A percentile compares a stretch with the other conserved stretches of the same genome.
phyloP scores from a whole-genome alignment of 352 stramenopile species.

The Pelagophyceae sp. region DNA sequence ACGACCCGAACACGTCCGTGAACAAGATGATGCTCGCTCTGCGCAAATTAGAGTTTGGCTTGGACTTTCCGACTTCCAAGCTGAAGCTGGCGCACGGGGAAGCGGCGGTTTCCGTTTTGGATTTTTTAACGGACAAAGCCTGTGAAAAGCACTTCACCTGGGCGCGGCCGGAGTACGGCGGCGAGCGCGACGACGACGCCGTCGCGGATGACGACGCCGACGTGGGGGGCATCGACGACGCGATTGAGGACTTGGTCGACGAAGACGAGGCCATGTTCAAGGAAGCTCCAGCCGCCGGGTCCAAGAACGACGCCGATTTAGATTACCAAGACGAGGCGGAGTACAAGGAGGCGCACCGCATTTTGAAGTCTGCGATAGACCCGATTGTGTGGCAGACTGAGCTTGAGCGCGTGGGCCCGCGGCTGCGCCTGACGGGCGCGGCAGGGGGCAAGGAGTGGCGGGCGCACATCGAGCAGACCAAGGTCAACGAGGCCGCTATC shows the following conservation, averaged over 20 bases:
- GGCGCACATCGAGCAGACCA: constrained; percentile 47
- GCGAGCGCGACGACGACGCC: constrained; percentile 25
- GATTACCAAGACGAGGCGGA: constrained; percentile 33
- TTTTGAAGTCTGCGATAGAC: constrained; percentile 39
- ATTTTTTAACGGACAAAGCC: constrained; percentile 45
- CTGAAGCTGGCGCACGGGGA: constrained; percentile 47
- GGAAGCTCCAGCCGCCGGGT: constrained; percentile 6
- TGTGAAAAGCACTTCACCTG: constrained; percentile 32
- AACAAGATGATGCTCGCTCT: constrained; percentile 54
- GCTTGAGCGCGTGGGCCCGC: constrained; percentile 48
- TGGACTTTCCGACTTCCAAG: constrained; percentile 41
- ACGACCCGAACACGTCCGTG: constrained; percentile 42
- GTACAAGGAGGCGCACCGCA: constrained; percentile 32
- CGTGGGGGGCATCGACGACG: constrained; percentile 30
- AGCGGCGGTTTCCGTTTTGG: constrained; percentile 38
- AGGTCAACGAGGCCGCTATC: constrained; percentile 10
- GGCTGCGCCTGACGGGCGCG: constrained; percentile 18
- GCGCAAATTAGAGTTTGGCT: constrained; percentile 38
- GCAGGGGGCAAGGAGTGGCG: constrained; percentile 46
- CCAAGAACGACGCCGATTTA: constrained; percentile 15
- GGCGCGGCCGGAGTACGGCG: constrained; percentile 24
- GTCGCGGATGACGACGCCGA: constrained; percentile 34
- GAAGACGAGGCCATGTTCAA: constrained; percentile 29
- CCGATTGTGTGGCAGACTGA: constrained; percentile 47
- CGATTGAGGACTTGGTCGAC: constrained; percentile 26